These are phyloP conservation scores for Manihot esculenta DNA, from an alignment of 441 rosid species.

Conservation along the genomic window DNA sequence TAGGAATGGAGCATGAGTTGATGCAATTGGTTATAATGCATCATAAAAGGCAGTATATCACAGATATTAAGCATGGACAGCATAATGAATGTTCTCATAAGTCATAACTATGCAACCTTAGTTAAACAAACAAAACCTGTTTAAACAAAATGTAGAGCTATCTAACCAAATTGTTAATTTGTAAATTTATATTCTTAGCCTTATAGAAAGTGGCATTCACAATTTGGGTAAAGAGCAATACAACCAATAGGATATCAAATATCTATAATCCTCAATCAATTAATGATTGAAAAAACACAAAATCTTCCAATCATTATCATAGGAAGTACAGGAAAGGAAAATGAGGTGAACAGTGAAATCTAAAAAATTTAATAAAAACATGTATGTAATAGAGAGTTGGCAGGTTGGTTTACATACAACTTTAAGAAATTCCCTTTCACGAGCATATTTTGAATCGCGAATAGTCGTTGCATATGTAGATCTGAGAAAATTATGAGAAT, in stretches of 20 bases:
- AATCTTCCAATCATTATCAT: not conserved
- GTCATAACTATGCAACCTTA: no score
- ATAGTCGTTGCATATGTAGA: conserved; percentile 93
- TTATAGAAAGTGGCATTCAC: not conserved
- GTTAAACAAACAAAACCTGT: no score
- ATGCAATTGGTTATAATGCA: no score
- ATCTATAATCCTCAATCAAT: not conserved
- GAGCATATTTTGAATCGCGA: conserved; percentile 86
- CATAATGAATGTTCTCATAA: no score
- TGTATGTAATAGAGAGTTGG: conserved; percentile 17
- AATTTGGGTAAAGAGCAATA: not conserved
- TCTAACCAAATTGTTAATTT: not conserved
- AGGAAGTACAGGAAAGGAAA: not conserved
- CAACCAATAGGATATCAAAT: not conserved
- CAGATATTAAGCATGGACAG: no score
- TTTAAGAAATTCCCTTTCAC: conserved; percentile 91
- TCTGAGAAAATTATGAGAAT: conserved; percentile 34
- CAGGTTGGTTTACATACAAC: conserved; percentile 61
- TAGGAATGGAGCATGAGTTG: no score
- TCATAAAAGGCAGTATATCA: no score
- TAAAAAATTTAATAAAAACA: conserved; percentile 1
- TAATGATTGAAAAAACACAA: not conserved
- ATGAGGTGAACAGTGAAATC: not conserved
- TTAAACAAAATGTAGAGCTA: no score
- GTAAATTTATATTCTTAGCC: not conserved